Evolutionary conservation across 805 yeast genomes (phyloP).

Genomic region (Teunomyces gatunensis): DNA sequence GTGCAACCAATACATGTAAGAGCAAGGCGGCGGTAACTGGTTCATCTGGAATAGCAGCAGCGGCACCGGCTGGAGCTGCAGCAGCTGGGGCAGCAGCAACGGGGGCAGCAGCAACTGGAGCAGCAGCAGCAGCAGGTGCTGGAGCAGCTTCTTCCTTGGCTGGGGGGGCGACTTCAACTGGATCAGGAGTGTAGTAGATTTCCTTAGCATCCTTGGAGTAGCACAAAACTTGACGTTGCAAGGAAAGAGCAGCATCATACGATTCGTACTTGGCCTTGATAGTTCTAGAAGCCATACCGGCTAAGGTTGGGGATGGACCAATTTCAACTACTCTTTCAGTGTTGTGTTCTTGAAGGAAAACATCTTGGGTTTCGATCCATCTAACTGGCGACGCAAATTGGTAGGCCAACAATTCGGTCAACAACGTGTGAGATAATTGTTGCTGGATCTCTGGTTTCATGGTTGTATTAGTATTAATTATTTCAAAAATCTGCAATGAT

Average conservation of each 20-base stretch:
- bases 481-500: neutral
- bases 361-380: constrained; percentile 99
- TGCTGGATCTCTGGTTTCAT: constrained; percentile 97
- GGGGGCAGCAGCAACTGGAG: constrained; percentile 56
- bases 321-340: constrained; percentile 97
- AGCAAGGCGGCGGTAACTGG: constrained; percentile 83
- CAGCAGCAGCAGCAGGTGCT: constrained; percentile 51
- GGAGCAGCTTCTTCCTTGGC: constrained; percentile 16
- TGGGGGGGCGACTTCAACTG: constrained; percentile 49
- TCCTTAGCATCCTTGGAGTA: constrained; percentile 96
- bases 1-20: constrained; percentile 89
- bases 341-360: constrained; percentile 87
- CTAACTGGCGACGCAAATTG: constrained; percentile 99
- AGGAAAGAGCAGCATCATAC: constrained; percentile 93
- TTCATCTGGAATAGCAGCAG: constrained; percentile 79
- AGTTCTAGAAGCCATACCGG: constrained; percentile 98
- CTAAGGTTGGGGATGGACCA: constrained; percentile 98
- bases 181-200: constrained; percentile 90
- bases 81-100: constrained; percentile 58
- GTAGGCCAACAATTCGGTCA: constrained; percentile 95
- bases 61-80: constrained; percentile 76
- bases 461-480: constrained; percentile 7
- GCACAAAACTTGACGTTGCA: constrained; percentile 90
- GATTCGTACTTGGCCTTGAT: constrained; percentile 93
- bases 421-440: constrained; percentile 90